These are phyloP conservation scores for Rhizopogon rudus DNA, from an alignment of 768 basidiomycete genomes.

Conservation along the genomic window DNA sequence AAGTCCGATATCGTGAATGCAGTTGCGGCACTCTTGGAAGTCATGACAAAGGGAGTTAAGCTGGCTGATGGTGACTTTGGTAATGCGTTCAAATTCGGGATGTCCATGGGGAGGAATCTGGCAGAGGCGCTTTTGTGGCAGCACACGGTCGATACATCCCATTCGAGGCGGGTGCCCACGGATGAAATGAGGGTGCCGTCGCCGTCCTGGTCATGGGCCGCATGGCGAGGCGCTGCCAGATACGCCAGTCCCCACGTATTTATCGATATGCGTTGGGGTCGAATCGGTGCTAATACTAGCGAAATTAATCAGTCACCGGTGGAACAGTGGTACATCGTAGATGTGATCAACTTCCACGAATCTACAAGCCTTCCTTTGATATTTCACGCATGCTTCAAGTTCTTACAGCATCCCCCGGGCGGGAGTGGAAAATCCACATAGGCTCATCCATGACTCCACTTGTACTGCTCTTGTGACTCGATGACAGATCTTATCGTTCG, in stretches of 20 bases:
- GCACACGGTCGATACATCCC: conserved; percentile 6
- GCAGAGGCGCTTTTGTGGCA: conserved; percentile 17
- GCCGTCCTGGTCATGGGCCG: conserved; percentile 22
- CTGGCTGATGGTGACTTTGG: too few relatives aligned
- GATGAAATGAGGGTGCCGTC: neutral
- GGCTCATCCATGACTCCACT: too few relatives aligned
- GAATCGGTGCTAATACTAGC: neutral
- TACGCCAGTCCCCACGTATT: neutral
- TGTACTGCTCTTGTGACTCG: too few relatives aligned
- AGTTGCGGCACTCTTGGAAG: too few relatives aligned
- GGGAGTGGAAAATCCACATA: too few relatives aligned
- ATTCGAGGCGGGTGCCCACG: conserved; percentile 6
- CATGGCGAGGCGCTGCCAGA: conserved; percentile 14
- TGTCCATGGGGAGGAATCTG: neutral
- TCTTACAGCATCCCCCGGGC: too few relatives aligned
- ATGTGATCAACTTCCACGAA: neutral
- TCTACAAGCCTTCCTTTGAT: too few relatives aligned
- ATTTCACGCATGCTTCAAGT: too few relatives aligned
- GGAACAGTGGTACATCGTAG: conserved; percentile 10
- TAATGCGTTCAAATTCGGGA: too few relatives aligned
- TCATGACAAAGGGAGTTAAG: too few relatives aligned
- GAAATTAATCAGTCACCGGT: conserved; percentile 15
- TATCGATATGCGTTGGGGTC: neutral
- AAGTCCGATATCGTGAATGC: too few relatives aligned
- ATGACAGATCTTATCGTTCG: too few relatives aligned